Base-by-base conservation (phyloP, 2,329 filamentous ascomycete genomes). In the Pseudogymnoascus sp. region DNA sequence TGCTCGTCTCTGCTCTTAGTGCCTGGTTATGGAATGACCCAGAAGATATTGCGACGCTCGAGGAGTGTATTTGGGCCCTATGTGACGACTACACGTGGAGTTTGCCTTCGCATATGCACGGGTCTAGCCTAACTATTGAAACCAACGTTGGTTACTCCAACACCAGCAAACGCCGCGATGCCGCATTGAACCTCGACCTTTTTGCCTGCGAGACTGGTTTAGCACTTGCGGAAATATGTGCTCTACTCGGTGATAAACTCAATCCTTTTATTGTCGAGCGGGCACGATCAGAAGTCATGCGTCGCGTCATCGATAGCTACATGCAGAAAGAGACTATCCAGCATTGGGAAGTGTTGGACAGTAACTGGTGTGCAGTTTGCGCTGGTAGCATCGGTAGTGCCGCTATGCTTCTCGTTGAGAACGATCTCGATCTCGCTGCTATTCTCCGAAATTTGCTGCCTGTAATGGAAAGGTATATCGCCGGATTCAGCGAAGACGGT, bases 11-110 rank as follows among this genome's bases (percentile, higher is more conserved):
- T 18, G 26, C 47, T 57, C 26, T 57, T 11, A 57, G 47, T 18
- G 26, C 47, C 4, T 57, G 47, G 47, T 12, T 57, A 16, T 57
- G 47, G 47, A 57, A 57, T 18, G 26, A 57, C 5, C 47, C 47
- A 1, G 47, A 34, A 31, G 47, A 57, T 31, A 57, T 57, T 12
- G 26, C 8, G 31, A 57, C 47, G 26, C 47, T 57, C n/a, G 47
- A 57, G 26, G 47, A 57, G 47, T 57, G 47, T 31, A 57, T 57
- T 6, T 57, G 47, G 47, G 26, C 47, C 10, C 26, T 57, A 10
- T 57, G 47, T 34, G 47, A 57, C 47, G 47, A 57, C 47, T 57
- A 57, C n/a, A 57, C 47, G n/a, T 57, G 47, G 47, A 57, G 47
- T 57, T 16, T 57, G 26, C 47, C 47, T 12, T 57, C 47, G 11